Percentiles rank a stretch among this genome's conserved stretches.
phyloP scores from a whole-genome alignment of 345 rosid species.

The Pistacia integerrima region DNA sequence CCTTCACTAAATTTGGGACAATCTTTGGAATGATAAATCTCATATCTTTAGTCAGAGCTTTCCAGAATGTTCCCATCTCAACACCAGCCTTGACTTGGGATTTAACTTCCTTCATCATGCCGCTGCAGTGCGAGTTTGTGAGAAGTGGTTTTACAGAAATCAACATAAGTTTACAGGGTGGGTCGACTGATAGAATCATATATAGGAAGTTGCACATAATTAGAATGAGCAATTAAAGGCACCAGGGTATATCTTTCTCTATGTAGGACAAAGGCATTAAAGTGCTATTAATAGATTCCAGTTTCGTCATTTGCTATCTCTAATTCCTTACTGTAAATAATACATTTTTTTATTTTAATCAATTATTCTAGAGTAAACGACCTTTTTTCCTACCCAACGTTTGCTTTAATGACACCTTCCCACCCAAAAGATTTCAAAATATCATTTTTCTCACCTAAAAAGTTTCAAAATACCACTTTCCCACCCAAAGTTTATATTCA shows the following conservation, averaged over 20 bases:
- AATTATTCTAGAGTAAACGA: too few species aligned
- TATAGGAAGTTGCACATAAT: too few species aligned
- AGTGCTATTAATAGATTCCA: background rate
- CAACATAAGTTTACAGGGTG: background rate
- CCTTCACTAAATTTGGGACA: constrained; percentile 32
- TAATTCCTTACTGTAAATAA: background rate
- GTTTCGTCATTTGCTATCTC: background rate
- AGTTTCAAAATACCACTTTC: too few species aligned
- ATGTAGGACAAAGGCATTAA: background rate
- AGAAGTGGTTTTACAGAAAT: background rate
- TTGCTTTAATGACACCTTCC: too few species aligned
- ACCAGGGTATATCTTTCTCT: background rate
- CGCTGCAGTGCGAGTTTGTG: background rate
- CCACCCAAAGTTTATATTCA: too few species aligned
- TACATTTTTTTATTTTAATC: too few species aligned
- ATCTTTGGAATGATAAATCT: constrained; percentile 22
- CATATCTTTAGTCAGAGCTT: constrained; percentile 35
- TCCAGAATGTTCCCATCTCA: constrained; percentile 33
- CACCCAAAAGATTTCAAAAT: too few species aligned
- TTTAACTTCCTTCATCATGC: constrained; percentile 34
- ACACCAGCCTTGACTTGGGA: constrained; percentile 27
- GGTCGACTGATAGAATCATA: background rate
- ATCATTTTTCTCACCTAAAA: too few species aligned
- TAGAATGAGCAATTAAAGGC: too few species aligned
- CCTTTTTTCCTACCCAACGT: too few species aligned